Evolutionary conservation across 2,329 filamentous ascomycete genomes (phyloP), one percentile per base, ranked within the genome.

Genomic region (Pezizomycotina sp.): DNA sequence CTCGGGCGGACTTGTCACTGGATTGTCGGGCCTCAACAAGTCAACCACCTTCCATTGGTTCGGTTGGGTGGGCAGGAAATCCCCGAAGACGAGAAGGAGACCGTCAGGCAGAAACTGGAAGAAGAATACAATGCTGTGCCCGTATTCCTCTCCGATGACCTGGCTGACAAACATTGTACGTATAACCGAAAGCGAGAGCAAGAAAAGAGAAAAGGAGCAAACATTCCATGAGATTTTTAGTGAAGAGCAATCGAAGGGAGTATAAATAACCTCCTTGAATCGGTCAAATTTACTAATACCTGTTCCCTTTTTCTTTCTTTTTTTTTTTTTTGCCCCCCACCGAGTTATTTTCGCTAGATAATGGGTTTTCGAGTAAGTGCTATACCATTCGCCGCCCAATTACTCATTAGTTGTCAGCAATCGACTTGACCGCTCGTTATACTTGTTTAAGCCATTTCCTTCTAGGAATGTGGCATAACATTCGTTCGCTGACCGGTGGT

Each of bases 21-120:
- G 89, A 13, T 66, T 98, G 43, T 92, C 81, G 49, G 89, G 89
- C 16, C 63, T 95, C 40, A 77, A 80, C 52, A 93, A 93, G 61
- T 78, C 81, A 20, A 92, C 82, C 16, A 86, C 76, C 49, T 95
- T 95, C 60, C 80, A 89, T 58, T 98, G 89, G 89, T 95, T 95
- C 60, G 89, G 89, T 49, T 95, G 89, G 86, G 84, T 89, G 1
- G 89, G 89, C 23, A 92, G 31, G 82, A 95, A 58, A 74, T 95
- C 4, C 86, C 86, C 24, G 80, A 91, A 46, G 69, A 73, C 36
- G 86, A 95, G 58, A 69, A 80, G 27, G 64, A 68, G 2, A 65
- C 68, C 37, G 74, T 98, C 57, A 77, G 72, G 54, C 66, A 77
- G 53, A 73, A 77, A 47, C 63, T 95, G 53, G 79, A 81, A 60